Evolutionary conservation across 306 rosid species (phyloP).

Genomic region (Citrullus amarus): DNA sequence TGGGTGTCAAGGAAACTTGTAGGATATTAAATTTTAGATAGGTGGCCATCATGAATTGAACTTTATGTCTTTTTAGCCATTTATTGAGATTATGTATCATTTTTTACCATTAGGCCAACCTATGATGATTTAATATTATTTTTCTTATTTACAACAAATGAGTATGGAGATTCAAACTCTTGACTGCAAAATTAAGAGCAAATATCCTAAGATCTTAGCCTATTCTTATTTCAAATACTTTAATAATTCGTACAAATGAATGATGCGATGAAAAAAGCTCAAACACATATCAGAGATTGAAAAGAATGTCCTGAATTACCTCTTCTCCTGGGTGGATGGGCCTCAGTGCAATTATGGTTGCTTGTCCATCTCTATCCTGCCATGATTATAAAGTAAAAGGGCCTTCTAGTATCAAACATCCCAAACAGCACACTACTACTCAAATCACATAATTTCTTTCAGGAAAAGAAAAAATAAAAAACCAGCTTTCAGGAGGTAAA

Average conservation of each 20-base stretch:
- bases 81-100: no score
- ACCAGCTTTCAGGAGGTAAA: not conserved
- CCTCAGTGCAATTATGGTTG: conserved; percentile 56
- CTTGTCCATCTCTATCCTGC: conserved; percentile 96
- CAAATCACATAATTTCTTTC: not conserved
- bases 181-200: no score
- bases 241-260: not conserved
- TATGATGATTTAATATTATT: no score
- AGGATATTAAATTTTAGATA: no score
- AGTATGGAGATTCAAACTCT: no score
- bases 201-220: not conserved
- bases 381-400: not conserved
- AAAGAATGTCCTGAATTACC: conserved; percentile 22
- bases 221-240: not conserved
- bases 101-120: no score
- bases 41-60: no score
- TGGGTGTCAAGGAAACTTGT: no score
- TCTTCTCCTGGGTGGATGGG: conserved; percentile 67
- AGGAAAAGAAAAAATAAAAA: not conserved
- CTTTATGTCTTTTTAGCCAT: no score
- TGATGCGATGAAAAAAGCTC: not conserved
- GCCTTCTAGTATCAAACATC: not conserved
- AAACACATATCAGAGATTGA: not conserved
- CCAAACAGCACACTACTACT: not conserved
- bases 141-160: no score